These are phyloP conservation scores for Spathaspora boniae DNA, from an alignment of 805 yeast species.

Conservation along the genomic window DNA sequence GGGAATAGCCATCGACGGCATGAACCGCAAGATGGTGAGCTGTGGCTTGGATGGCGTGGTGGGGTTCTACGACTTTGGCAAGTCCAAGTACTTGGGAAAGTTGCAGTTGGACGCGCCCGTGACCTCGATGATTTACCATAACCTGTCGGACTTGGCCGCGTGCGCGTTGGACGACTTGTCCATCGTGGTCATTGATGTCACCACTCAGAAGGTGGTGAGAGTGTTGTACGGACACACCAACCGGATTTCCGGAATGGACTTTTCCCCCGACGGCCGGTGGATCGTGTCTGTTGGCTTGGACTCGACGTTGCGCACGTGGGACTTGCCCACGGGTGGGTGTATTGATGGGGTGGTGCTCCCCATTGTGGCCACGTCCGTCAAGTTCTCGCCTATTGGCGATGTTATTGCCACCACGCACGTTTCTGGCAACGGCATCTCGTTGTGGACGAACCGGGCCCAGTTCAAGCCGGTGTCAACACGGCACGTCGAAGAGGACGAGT, in stretches of 20 bases:
- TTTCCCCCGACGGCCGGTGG: conserved; percentile 96
- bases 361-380: conserved; percentile 74
- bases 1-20: conserved; percentile 84
- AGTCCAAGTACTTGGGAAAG: conserved; percentile 63
- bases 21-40: conserved; percentile 85
- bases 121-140: conserved; percentile 72
- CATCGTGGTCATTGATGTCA: conserved; percentile 76
- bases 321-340: conserved; percentile 93
- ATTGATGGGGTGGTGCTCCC: conserved; percentile 84
- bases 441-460: conserved; percentile 92
- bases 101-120: conserved; percentile 72
- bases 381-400: conserved; percentile 85
- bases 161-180: conserved; percentile 83
- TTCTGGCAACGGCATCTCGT: conserved; percentile 78
- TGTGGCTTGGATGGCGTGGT: conserved; percentile 86
- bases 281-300: conserved; percentile 79
- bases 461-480: conserved; percentile 73
- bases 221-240: conserved; percentile 86
- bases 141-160: conserved; percentile 80
- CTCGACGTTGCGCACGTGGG: conserved; percentile 92
- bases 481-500: conserved; percentile 73
- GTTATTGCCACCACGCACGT: conserved; percentile 91
- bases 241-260: conserved; percentile 82
- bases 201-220: conserved; percentile 80
- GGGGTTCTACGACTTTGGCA: conserved; percentile 81